Percentiles rank a stretch among this genome's conserved stretches.
phyloP scores from a whole-genome alignment of 805 yeast genomes.

The Barnettozyma californica region DNA sequence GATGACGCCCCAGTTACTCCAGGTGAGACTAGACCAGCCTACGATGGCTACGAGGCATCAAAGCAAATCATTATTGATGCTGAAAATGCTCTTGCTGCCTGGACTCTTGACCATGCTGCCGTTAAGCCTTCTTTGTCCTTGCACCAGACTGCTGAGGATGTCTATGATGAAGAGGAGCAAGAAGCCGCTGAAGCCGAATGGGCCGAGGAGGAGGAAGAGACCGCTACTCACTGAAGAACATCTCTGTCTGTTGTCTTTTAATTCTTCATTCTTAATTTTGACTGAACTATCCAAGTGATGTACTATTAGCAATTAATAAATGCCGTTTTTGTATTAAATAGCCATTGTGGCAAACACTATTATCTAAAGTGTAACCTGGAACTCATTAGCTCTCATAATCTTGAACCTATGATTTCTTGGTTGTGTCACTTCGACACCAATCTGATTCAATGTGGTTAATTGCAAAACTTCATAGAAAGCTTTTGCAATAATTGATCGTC shows the following conservation, averaged over 20 bases:
- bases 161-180: slow-evolving; percentile 42
- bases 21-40: slow-evolving; percentile 87
- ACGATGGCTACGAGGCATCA: slow-evolving; percentile 85
- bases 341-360: too few relatives aligned
- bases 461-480: slow-evolving; percentile 26
- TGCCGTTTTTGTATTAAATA: not conserved
- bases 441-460: slow-evolving; percentile 18
- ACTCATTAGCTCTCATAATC: slow-evolving; percentile 11
- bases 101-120: slow-evolving; percentile 81
- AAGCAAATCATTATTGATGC: slow-evolving; percentile 84
- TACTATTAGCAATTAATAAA: not conserved
- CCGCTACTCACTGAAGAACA: not conserved
- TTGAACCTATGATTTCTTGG: slow-evolving; percentile 2
- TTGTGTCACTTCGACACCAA: slow-evolving; percentile 7
- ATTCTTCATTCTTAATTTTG: slow-evolving; percentile 1
- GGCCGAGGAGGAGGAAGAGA: slow-evolving; percentile 38
- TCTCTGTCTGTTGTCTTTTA: not conserved
- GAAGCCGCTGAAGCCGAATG: slow-evolving; percentile 45
- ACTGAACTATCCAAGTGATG: not conserved
- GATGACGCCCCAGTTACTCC: slow-evolving; percentile 86
- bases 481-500: slow-evolving; percentile 15
- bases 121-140: slow-evolving; percentile 67
- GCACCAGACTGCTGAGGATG: slow-evolving; percentile 57
- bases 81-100: slow-evolving; percentile 73
- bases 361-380: slow-evolving; percentile 1